phyloP scores from a whole-genome alignment of 2,329 filamentous ascomycete genomes.

The Raffaelea albimanens region DNA sequence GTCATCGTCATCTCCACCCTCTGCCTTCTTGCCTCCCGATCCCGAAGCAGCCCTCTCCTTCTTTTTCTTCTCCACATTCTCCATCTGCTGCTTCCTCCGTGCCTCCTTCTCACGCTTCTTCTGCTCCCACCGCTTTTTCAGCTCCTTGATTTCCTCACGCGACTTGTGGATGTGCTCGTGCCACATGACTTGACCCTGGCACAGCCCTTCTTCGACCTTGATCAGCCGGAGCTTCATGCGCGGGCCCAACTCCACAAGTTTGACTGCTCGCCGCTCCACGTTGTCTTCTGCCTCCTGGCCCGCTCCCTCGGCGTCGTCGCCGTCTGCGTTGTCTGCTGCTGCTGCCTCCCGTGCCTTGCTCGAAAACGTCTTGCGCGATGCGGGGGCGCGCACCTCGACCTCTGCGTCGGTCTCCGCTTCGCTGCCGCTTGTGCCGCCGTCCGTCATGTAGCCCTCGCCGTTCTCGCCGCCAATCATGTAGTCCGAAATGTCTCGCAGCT shows the following conservation, averaged over 20 bases:
- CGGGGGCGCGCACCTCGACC: conserved; percentile 68
- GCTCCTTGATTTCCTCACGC: conserved; percentile 61
- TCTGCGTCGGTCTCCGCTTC: conserved; percentile 93
- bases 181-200: conserved; percentile 89
- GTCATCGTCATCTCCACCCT: conserved; percentile 24
- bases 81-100: conserved; percentile 72
- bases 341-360: conserved; percentile 38
- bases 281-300: conserved; percentile 27
- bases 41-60: conserved; percentile 27
- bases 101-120: conserved; percentile 72
- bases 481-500: conserved; percentile 86
- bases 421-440: conserved; percentile 67
- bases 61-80: conserved; percentile 86
- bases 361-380: conserved; percentile 51
- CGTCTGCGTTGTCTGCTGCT: conserved; percentile 28
- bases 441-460: conserved; percentile 76
- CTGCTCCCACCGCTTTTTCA: conserved; percentile 78
- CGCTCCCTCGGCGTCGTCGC: conserved; percentile 34
- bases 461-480: conserved; percentile 80
- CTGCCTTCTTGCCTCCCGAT: conserved; percentile 25
- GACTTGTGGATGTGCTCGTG: conserved; percentile 89
- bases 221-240: conserved; percentile 81
- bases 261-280: conserved; percentile 80
- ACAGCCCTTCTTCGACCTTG: conserved; percentile 93
- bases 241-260: conserved; percentile 84